Evolutionary conservation across 176 grass and related monocot genomes (phyloP), one percentile per base, ranked within the genome.

Genomic region (Poa annua): DNA sequence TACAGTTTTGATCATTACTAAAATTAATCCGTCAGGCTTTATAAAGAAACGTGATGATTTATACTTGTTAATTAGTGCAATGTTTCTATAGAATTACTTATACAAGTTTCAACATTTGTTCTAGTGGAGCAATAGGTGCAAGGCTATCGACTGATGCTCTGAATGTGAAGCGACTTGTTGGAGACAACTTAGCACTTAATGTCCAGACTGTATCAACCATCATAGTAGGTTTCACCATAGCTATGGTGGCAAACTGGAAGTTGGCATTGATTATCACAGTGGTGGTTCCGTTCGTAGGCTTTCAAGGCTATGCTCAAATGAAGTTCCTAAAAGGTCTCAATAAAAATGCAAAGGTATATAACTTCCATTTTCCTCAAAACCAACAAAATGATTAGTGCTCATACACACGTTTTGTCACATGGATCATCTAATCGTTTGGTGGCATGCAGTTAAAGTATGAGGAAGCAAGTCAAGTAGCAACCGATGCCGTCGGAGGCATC

Each of bases 101-200:
- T 36, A 71, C 8, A 82, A 71, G 10, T 82, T 90, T 76, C 41
- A 71, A 62, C 64, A 66, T 76, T 59, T 74, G 13, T 62, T 73
- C 60, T 57, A 97, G 95, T 83, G 95, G 92, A 48, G 51, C 88
- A 50, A 92, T 97, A 65, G 77, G 88, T 79, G 88, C 95, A 89
- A 89, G 90, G 75, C 71, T 97, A 21, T 94, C 95, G 0, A 88
- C 78, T 67, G 95, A 97, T 89, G 92, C 95, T 90, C 70, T 88
- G 71, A 89, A 79, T 45, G 84, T 97, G 77, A 91, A 89, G 74
- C 67, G 88, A 47, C 90, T 97, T 45, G 90, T 97, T 19, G 95
- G 95, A 20, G 92, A 91, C 59, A 87, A 83, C 80, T 83, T 97
- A 63, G 89, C 92, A 74, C 66, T 94, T 50, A 88, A 81, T 79